Evolutionary conservation across 345 rosid species (phyloP).

Genomic region (Draba incana): DNA sequence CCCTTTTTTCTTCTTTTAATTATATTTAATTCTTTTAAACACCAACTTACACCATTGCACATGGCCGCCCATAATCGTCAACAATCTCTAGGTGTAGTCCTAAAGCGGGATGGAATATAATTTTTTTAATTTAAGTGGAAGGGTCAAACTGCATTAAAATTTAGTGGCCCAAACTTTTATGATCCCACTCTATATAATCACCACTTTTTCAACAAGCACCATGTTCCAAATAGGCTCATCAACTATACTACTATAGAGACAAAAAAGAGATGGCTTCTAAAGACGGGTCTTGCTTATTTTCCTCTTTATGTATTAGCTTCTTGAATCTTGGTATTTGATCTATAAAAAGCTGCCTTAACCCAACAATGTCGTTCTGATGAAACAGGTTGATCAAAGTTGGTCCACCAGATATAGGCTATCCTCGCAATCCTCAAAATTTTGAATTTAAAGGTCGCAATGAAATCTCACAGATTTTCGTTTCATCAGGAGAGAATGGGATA

Average conservation of each 20-base stretch:
- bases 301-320: neutral
- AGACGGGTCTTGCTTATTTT: neutral
- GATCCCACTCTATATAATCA: too few species aligned
- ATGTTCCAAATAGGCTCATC: too few species aligned
- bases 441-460: neutral
- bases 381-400: conserved; percentile 7
- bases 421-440: neutral
- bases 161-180: too few species aligned
- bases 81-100: too few species aligned
- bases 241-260: neutral
- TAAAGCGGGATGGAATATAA: too few species aligned
- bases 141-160: too few species aligned
- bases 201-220: too few species aligned
- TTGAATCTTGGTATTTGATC: neutral
- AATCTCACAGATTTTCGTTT: conserved; percentile 12
- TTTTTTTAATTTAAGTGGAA: too few species aligned
- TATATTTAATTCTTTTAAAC: too few species aligned
- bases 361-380: neutral
- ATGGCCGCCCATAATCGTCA: too few species aligned
- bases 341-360: neutral
- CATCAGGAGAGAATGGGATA: neutral
- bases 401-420: neutral
- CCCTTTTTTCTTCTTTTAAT: too few species aligned
- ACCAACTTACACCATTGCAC: too few species aligned
- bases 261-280: neutral